Evolutionary conservation across 2,329 filamentous ascomycete species (phyloP), one percentile per base, ranked within the genome.

Genomic region (Fusarium coffeatum): DNA sequence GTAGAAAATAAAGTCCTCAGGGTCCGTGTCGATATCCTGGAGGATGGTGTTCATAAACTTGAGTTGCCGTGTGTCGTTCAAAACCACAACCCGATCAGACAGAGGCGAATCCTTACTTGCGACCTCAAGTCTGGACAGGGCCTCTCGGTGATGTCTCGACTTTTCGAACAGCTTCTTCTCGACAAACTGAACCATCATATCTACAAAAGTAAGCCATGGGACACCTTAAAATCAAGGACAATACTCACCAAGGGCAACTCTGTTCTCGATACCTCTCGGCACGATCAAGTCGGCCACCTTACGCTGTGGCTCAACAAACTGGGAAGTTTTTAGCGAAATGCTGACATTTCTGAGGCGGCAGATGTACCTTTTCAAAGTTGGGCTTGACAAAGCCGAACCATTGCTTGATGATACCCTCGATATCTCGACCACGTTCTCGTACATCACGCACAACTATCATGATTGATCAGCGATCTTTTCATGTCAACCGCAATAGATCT

Each of bases 381-480:
- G 96, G 96, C 81, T 99, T 99, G 45, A 99, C 96, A 78, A 92
- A 99, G 13, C 83, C 84, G 78, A 98, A 98, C 96, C 96, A 99
- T 79, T 99, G 96, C 80, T 98, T 98, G 79, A 99, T 94, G 76
- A 94, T 95, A 42, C 96, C 96, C 77, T 98, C 92, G 59, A 98
- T 92, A 76, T 97, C 95, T 77, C 96, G 88, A 5, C 93, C 95
- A 75, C 96, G 90, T 75, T 97, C 93, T 74, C 89, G 89, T 23
- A 98, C 93, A 81, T 99, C 96, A 76, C 96, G 92, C 40, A 93
- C 83, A 72, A 97, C 92, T 94, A 66, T 2, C 23, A 40, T 72
- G 56, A 72, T 32, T 43, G 20, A 57, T 73, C 18, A 66, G 60
- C 22, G 40, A 47, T 12, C 12, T 11, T n/a, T 46, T 6, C 37